Base-by-base conservation (phyloP, 2,329 filamentous ascomycete species). In the Arthroderma sp. region DNA sequence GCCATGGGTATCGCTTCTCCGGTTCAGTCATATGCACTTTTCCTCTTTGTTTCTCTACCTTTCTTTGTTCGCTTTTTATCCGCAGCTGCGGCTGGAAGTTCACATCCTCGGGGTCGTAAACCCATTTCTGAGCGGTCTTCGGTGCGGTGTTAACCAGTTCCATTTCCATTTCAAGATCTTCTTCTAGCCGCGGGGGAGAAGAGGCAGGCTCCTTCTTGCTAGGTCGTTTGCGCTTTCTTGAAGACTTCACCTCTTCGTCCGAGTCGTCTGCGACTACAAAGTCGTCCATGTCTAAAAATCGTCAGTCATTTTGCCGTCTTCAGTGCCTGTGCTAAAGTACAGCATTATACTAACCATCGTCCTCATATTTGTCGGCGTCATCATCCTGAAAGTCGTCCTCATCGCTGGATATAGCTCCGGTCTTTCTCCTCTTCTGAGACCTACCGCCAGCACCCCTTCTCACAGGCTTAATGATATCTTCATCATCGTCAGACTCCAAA, bases 211-310 rank as follows among this genome's bases (percentile, higher is more conserved):
- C 52, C 38, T 60, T 61, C 44, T 53, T 56, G 45, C 64, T 51
- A 5, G 77, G 68, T 55, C 77, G 73, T 60, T 89, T 89, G 40
- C 81, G 73, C 65, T 94, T 94, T 58, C 78, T 83, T 0, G 81
- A 69, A 27, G 72, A 62, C 59, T 54, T 69, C 52, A 49, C 71
- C 11, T 79, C 83, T 40, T 94, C 87, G 38, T 94, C 87, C 0
- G 85, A 89, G 36, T 93, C 85, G 55, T 95, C 88, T 0, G 83
- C 79, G 4, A 83, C 87, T 27, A 96, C 72, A 56, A 96, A 96
- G 60, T 94, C 84, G 49, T 81, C 85, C 68, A 93, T 78, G 44
- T 91, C 85, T 65, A 73, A 68, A 75, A 30, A 41, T 5, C 40
- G 36, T 47, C 43, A 49, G 47, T 36, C 8, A 9, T 37, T 15